Evolutionary conservation across 108 stramenopile species (phyloP).

Genomic region (Skeletonema marinoi): DNA sequence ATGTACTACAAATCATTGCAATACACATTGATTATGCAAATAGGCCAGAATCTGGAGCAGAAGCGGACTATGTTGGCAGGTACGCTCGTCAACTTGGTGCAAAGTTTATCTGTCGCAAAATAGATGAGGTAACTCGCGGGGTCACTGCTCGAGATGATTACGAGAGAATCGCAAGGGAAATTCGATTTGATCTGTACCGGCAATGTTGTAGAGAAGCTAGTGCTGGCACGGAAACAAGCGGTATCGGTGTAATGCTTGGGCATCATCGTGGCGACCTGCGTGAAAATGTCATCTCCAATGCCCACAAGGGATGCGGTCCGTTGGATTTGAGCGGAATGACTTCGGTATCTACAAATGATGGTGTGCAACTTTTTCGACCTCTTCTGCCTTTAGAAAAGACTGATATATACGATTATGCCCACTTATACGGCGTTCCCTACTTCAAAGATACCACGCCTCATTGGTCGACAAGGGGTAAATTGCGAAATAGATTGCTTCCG

Average conservation of each 20-base stretch:
- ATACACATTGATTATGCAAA: constrained; percentile 98
- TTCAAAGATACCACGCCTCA: constrained; percentile 95
- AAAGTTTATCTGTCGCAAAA: constrained; percentile 67
- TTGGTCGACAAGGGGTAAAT: constrained; percentile 96
- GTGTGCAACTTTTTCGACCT: constrained; percentile 89
- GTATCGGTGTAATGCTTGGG: constrained; percentile 90
- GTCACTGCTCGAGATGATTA: constrained; percentile 94
- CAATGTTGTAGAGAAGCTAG: constrained; percentile 43
- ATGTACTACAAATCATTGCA: constrained; percentile 51
- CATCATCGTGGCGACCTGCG: constrained; percentile 97
- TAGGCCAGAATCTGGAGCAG: constrained; percentile 89
- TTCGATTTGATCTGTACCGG: constrained; percentile 89
- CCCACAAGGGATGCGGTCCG: constrained; percentile 90
- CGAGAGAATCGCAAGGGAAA: constrained; percentile 83
- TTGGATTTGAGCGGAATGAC: constrained; percentile 91
- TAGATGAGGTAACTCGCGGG: constrained; percentile 92
- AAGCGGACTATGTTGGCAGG: constrained; percentile 84
- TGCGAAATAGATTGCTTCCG: constrained; percentile 91
- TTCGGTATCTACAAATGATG: constrained; percentile 80
- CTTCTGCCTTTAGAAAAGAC: constrained; percentile 81
- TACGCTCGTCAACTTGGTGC: constrained; percentile 71
- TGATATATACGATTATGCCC: constrained; percentile 89
- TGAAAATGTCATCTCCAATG: constrained; percentile 96
- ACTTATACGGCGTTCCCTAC: constrained; percentile 92
- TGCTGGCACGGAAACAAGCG: constrained; percentile 12